Evolutionary conservation across 2,329 filamentous ascomycete species (phyloP).

Genomic region (Aspergillus fijiensis): DNA sequence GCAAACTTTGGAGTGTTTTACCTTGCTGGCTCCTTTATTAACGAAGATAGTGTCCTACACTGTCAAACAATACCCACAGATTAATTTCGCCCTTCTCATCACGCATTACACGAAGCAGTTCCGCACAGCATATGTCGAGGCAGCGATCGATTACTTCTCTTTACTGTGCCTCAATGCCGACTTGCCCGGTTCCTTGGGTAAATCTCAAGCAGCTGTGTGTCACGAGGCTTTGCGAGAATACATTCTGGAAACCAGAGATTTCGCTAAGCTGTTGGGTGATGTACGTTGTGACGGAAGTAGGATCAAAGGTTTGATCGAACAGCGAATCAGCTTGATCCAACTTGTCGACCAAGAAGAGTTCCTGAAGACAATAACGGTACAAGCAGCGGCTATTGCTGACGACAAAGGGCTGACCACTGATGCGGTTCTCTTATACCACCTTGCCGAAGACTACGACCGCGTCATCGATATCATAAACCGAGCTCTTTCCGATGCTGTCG

Average conservation of each 20-base stretch:
- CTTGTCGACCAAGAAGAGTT: constrained; percentile 79
- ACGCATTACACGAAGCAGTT: constrained; percentile 97
- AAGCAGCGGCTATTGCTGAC: constrained; percentile 88
- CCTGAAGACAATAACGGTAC: constrained; percentile 85
- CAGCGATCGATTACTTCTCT: constrained; percentile 88
- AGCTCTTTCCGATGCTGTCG: constrained; percentile 83
- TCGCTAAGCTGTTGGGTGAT: constrained; percentile 89
- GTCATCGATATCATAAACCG: constrained; percentile 90
- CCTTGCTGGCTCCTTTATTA: constrained; percentile 16
- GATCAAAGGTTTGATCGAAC: constrained; percentile 82
- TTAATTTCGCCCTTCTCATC: constrained; percentile 91
- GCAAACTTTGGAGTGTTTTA: neutral
- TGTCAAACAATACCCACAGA: constrained; percentile 63
- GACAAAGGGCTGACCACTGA: constrained; percentile 92
- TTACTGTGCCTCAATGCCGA: constrained; percentile 91
- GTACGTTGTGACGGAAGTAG: constrained; percentile 81
- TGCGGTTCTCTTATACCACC: constrained; percentile 88
- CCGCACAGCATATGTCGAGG: constrained; percentile 81
- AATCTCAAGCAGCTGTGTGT: constrained; percentile 76
- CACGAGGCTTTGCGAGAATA: constrained; percentile 91
- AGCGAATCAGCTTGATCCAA: constrained; percentile 77
- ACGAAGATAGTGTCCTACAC: constrained; percentile 52
- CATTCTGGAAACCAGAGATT: constrained; percentile 94
- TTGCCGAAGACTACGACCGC: constrained; percentile 91
- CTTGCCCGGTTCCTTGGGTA: constrained; percentile 69